Evolutionary conservation across 257 asterid genomes (phyloP).

Genomic region (Nicotiana obtusifolia): DNA sequence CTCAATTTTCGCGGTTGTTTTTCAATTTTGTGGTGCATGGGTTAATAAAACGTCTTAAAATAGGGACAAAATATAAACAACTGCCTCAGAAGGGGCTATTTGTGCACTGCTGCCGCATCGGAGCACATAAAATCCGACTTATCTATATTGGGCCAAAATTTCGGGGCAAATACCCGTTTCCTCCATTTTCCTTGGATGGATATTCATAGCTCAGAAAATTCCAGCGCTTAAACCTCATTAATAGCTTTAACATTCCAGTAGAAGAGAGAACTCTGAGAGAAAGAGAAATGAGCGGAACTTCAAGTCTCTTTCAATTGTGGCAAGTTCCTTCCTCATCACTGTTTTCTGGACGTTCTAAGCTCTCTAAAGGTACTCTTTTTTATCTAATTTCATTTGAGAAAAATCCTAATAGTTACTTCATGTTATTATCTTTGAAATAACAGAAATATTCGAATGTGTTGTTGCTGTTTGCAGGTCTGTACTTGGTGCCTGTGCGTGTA

Average conservation of each 20-base stretch:
- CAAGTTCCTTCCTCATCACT: conserved; percentile 40
- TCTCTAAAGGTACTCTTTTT: conserved; percentile 31
- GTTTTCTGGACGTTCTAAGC: conserved; percentile 30
- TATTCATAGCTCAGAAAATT: not conserved
- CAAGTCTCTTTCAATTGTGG: conserved; percentile 49
- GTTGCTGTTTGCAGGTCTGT: conserved; percentile 33
- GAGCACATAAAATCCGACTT: no score
- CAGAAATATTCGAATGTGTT: not conserved
- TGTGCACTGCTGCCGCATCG: no score
- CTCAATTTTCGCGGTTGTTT: no score
- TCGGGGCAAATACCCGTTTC: no score
- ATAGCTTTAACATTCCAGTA: not conserved
- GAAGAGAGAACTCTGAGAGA: not conserved
- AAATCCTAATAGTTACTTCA: no score
- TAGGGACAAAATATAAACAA: no score
- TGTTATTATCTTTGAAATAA: no score
- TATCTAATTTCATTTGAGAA: no score
- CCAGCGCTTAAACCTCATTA: not conserved
- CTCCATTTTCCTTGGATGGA: not conserved
- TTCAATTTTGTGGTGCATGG: no score
- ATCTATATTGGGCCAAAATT: no score
- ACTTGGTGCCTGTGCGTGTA: conserved; percentile 32
- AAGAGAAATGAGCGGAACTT: conserved; percentile 41
- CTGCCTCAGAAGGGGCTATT: no score
- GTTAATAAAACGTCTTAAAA: no score